Evolutionary conservation across 2,329 filamentous ascomycete genomes (phyloP).

Genomic region (Torrubiella hemipterigena): DNA sequence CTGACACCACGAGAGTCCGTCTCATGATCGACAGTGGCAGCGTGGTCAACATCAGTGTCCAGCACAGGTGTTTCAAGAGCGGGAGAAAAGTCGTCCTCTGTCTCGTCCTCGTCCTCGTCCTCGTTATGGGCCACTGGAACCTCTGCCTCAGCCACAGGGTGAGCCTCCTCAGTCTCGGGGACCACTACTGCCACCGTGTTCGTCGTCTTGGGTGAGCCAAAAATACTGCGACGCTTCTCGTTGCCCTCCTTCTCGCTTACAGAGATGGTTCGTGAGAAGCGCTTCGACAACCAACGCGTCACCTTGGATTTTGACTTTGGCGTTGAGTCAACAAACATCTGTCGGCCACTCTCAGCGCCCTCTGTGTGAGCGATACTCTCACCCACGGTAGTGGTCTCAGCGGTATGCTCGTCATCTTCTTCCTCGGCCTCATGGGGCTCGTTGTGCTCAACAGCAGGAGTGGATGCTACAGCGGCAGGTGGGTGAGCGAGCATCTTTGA

Average conservation of each 20-base stretch:
- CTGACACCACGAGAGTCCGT: conserved; percentile 23
- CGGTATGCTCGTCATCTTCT: conserved; percentile 9
- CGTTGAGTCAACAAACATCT: conserved; percentile 11
- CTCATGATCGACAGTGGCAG: neutral
- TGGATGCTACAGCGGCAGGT: conserved; percentile 2
- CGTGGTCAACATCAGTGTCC: neutral
- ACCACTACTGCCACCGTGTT: no score
- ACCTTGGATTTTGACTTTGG: conserved; percentile 25
- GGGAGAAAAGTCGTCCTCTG: conserved; percentile 9
- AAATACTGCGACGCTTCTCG: conserved; percentile 27
- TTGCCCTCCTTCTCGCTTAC: conserved; percentile 10
- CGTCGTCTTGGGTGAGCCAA: conserved; percentile 34
- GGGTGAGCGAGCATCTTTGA: conserved; percentile 14
- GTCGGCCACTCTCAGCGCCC: conserved; percentile 2
- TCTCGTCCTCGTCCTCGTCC: conserved; percentile 19
- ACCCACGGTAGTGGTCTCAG: conserved; percentile 7
- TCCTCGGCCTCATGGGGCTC: conserved; percentile 7
- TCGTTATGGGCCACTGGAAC: conserved; percentile 17
- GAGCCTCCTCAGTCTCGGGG: no score
- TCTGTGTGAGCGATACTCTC: conserved; percentile 3
- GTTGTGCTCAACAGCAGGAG: conserved; percentile 1
- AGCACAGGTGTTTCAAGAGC: conserved; percentile 10
- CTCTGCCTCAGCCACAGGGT: conserved; percentile 25
- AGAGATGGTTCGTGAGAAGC: conserved; percentile 43
- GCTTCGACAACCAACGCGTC: conserved; percentile 44